phyloP scores from a whole-genome alignment of 106 monocot genomes.

The Dendrobium officinale region DNA sequence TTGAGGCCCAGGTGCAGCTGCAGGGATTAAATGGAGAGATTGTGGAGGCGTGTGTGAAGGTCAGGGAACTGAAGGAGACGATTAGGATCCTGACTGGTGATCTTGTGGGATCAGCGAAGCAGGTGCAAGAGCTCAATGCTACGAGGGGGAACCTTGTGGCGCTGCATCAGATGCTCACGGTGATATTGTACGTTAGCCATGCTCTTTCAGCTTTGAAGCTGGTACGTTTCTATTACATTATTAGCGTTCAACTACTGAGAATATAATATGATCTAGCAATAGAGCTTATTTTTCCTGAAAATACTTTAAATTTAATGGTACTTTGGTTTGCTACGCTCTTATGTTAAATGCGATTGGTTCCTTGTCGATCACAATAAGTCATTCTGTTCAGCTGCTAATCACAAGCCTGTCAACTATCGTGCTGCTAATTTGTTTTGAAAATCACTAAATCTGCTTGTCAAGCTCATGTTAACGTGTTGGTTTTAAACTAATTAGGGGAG shows the following conservation, averaged over 20 bases:
- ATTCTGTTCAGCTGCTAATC: neutral
- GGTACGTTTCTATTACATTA: constrained; percentile 28
- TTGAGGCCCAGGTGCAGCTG: constrained; percentile 87
- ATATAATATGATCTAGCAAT: neutral
- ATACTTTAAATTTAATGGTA: neutral
- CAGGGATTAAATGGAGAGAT: constrained; percentile 80
- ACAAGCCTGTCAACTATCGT: neutral
- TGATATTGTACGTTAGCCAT: constrained; percentile 91
- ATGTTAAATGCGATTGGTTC: neutral
- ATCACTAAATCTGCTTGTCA: neutral
- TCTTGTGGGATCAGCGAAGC: constrained; percentile 69
- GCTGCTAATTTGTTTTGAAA: neutral
- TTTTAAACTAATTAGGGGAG: neutral
- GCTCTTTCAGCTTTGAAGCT: constrained; percentile 81
- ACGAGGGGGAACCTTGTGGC: constrained; percentile 71
- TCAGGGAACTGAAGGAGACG: constrained; percentile 77
- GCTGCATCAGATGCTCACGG: constrained; percentile 89
- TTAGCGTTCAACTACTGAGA: neutral
- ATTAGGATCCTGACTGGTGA: constrained; percentile 59
- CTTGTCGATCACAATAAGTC: neutral
- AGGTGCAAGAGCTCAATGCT: constrained; percentile 86
- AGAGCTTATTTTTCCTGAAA: neutral
- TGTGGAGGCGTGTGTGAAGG: constrained; percentile 64
- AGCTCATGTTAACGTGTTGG: neutral
- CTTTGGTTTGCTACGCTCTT: neutral